Evolutionary conservation across 176 grass and related monocot genomes (phyloP).

Genomic region (Oryza officinalis): DNA sequence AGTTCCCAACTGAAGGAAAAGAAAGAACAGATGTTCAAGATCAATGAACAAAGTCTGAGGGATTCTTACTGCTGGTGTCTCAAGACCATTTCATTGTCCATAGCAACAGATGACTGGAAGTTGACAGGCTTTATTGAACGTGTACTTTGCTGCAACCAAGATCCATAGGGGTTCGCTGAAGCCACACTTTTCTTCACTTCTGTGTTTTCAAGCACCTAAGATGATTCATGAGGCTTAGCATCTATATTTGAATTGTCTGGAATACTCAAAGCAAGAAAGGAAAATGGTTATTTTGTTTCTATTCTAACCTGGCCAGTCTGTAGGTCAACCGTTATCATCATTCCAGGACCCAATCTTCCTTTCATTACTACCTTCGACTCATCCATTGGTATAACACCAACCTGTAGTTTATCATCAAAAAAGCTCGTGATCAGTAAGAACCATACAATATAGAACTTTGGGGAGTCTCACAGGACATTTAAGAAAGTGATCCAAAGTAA

Average conservation of each 20-base stretch:
- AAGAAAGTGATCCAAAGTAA: slow-evolving; percentile 13
- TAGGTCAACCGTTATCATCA: slow-evolving; percentile 99
- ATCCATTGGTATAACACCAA: slow-evolving; percentile 99
- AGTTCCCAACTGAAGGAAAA: background rate
- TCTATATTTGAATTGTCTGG: slow-evolving; percentile 21
- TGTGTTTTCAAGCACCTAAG: slow-evolving; percentile 94
- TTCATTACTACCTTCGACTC: slow-evolving; percentile 97
- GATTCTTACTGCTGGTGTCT: slow-evolving; percentile 94
- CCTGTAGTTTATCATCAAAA: slow-evolving; percentile 57
- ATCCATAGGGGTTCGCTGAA: slow-evolving; percentile 65
- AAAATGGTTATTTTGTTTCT: slow-evolving; percentile 21
- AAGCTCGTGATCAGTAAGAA: slow-evolving; percentile 23
- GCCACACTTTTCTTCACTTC: slow-evolving; percentile 92
- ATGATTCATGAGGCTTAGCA: slow-evolving; percentile 45
- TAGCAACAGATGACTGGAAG: slow-evolving; percentile 76
- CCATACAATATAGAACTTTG: slow-evolving; percentile 23
- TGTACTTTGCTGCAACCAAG: slow-evolving; percentile 81
- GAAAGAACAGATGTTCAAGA: background rate
- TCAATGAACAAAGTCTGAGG: slow-evolving; percentile 13
- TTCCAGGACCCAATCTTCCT: slow-evolving; percentile 96
- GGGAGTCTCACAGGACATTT: slow-evolving; percentile 18
- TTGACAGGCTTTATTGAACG: slow-evolving; percentile 90
- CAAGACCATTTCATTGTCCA: slow-evolving; percentile 84
- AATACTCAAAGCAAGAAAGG: slow-evolving; percentile 19
- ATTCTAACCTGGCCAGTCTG: slow-evolving; percentile 81